Evolutionary conservation across 208 protist species (phyloP).

Genomic region (Trypanosoma boissoni): DNA sequence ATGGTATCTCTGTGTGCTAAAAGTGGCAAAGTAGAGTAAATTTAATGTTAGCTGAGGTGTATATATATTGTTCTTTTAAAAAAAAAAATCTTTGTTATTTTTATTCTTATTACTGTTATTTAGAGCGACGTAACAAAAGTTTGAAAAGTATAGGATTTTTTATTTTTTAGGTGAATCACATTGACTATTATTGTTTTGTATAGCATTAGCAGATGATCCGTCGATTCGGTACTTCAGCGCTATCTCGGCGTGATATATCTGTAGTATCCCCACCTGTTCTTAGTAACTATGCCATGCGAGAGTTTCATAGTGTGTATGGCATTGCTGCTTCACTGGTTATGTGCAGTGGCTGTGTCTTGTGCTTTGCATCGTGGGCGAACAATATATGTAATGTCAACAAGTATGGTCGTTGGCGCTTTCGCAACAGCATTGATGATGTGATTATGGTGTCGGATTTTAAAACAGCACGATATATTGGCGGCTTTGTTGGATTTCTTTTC

Average conservation of each 20-base stretch:
- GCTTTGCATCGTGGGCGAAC: slow-evolving; percentile 83
- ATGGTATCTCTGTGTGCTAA: no score
- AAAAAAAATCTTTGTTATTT: slow-evolving; percentile 9
- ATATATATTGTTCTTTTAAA: background rate
- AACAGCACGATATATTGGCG: slow-evolving; percentile 69
- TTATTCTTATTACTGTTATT: slow-evolving; percentile 10
- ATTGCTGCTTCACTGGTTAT: slow-evolving; percentile 59
- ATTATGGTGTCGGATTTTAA: slow-evolving; percentile 86
- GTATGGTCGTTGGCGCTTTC: slow-evolving; percentile 83
- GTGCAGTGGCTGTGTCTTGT: slow-evolving; percentile 69
- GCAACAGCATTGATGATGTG: slow-evolving; percentile 83
- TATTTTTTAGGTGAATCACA: background rate
- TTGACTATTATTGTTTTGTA: background rate
- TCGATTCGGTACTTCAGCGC: slow-evolving; percentile 29
- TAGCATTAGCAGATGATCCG: slow-evolving; percentile 31
- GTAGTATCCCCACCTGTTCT: background rate
- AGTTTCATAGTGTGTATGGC: slow-evolving; percentile 60
- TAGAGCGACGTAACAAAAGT: no score
- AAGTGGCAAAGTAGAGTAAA: no score
- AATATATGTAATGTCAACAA: slow-evolving; percentile 85
- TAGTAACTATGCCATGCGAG: slow-evolving; percentile 3
- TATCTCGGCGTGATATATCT: slow-evolving; percentile 1
- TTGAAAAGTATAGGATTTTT: no score
- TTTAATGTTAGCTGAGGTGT: no score
- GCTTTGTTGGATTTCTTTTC: slow-evolving; percentile 71